phyloP scores from a whole-genome alignment of 306 rosid species.

The Vicia sativa region DNA sequence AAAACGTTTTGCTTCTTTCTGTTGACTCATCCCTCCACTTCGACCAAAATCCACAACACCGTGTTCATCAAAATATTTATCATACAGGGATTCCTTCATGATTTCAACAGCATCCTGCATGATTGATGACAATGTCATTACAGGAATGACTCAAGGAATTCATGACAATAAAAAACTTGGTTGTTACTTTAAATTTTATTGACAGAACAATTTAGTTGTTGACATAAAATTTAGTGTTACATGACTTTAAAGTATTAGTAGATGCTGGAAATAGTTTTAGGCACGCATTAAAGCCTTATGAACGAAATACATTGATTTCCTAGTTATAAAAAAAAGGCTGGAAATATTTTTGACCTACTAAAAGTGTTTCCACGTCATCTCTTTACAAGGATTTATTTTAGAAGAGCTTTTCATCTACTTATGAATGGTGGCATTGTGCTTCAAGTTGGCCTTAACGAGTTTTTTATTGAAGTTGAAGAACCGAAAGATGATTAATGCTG shows the following conservation, averaged over 20 bases:
- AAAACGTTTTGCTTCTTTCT: constrained; percentile 93
- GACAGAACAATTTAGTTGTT: constrained; percentile 23
- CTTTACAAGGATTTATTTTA: background rate
- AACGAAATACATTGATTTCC: background rate
- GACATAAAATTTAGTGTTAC: background rate
- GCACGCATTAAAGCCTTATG: background rate
- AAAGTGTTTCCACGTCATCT: constrained; percentile 1
- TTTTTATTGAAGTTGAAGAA: constrained; percentile 20
- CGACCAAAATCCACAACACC: constrained; percentile 95
- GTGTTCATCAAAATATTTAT: constrained; percentile 88
- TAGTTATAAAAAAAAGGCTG: constrained; percentile 1
- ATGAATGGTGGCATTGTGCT: constrained; percentile 1
- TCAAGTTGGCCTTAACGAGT: constrained; percentile 25
- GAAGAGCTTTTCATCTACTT: constrained; percentile 4
- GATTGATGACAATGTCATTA: constrained; percentile 20
- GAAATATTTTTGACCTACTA: constrained; percentile 2
- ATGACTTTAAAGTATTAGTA: background rate
- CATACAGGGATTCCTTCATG: constrained; percentile 93
- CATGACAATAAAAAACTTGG: constrained; percentile 37
- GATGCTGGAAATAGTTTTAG: background rate
- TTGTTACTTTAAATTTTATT: constrained; percentile 18
- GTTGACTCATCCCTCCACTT: constrained; percentile 98
- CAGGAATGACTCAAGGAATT: constrained; percentile 30
- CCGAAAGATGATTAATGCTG: constrained; percentile 6
- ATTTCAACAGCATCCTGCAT: constrained; percentile 96